Evolutionary conservation across 768 basidiomycete genomes (phyloP), one percentile per base, ranked within the genome.

Genomic region (Vararia minispora): DNA sequence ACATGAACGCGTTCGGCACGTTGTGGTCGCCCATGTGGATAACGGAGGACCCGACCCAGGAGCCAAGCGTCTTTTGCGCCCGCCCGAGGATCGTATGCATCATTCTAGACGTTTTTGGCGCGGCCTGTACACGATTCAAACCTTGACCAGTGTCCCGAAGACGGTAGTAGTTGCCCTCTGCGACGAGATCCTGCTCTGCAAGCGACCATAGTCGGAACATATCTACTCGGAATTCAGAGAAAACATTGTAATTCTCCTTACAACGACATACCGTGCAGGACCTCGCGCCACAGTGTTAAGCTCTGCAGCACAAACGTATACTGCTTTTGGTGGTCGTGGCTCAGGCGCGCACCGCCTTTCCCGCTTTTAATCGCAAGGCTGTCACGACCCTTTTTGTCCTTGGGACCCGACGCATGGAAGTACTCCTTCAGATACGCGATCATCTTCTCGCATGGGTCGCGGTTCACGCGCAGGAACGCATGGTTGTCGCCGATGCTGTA

Each of bases 401-500:
- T 73, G 4, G 76, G 66, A 35, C 78, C 70, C 2, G 76, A 77
- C 5, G 87, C 71, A 46, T 88, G 73, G 68, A 88, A 90, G 52
- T 80, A 68, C 43, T 76, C 60, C 54, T 82, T 84, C 47, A 90
- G 62, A 51, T 78, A 82, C 3, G 49, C 53, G 37, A 90, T 89
- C 82, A 89, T 82, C 40, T 71, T 68, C 42, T 90, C 86, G 59
- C 87, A 90, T 33, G 87, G 87, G 53, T 90, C 87, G 27, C 87
- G 82, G 47, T 90, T 89, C 39, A 73, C 74, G 21, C 87, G 74
- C 45, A 89, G 60, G 68, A 90, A 90, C 9, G 87, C 83, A 52
- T 89, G 84, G 51, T 90, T 90, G 57, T 90, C 87, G 2, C 87
- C 87, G 35, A 90, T 88, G 49, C 80, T 84, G 55, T 89, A 90